These are phyloP conservation scores for Pseudozyma tsukubaensis DNA, from an alignment of 1,284 basidiomycete species.

Conservation along the genomic window DNA sequence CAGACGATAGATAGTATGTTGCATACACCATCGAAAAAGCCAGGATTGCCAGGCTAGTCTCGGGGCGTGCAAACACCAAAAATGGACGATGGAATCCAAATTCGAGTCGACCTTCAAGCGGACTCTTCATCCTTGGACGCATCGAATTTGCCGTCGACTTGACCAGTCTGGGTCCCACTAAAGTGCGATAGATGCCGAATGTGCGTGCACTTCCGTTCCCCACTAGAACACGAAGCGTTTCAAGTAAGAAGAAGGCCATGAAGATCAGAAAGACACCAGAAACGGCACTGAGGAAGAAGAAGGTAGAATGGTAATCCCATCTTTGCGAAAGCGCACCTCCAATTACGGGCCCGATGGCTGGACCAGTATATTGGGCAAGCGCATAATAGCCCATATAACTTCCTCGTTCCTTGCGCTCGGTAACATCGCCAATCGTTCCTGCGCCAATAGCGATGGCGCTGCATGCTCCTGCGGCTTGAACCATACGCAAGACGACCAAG, in stretches of 20 bases:
- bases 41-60: not conserved
- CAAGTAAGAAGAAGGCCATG: not conserved
- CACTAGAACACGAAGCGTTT: not conserved
- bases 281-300: not conserved
- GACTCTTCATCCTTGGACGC: too few species aligned
- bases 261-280: not conserved
- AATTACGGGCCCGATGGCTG: conserved; percentile 36
- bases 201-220: not conserved
- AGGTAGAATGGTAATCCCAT: conserved; percentile 32
- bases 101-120: not conserved
- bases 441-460: conserved; percentile 48
- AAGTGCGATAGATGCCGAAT: not conserved
- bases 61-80: not conserved
- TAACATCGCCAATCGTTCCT: conserved; percentile 43
- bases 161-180: not conserved
- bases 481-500: not conserved
- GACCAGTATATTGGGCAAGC: conserved; percentile 22
- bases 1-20: not conserved
- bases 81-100: not conserved
- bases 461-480: conserved; percentile 3
- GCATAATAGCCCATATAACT: conserved; percentile 46
- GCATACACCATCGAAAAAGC: not conserved
- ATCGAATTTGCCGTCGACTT: too few species aligned
- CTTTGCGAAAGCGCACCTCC: conserved; percentile 32
- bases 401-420: conserved; percentile 38